A percentile compares a stretch with the other conserved stretches of the same genome.
Evolutionary conservation across 495 filamentous ascomycete species (phyloP).

Genomic region (Collariella sp.): DNA sequence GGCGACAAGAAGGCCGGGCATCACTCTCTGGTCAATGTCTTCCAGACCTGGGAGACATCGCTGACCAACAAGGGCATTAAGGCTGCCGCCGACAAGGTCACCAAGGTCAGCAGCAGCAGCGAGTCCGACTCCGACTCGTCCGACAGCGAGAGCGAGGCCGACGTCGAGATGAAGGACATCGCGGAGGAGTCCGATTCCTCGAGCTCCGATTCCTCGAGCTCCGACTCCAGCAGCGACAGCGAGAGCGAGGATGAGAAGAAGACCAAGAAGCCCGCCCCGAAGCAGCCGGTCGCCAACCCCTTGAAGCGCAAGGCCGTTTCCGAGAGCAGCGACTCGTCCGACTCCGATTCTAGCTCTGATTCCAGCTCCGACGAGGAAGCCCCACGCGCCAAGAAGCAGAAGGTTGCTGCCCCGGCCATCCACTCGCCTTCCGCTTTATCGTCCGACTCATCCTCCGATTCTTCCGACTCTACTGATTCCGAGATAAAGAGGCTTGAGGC

Average conservation of each 20-base stretch:
- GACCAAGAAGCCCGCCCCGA: constrained; percentile 26
- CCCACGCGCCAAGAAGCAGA: constrained; percentile 25
- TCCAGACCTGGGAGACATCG: constrained; percentile 41
- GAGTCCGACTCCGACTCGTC: constrained; percentile 57
- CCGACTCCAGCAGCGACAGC: constrained; percentile 50
- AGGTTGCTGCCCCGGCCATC: constrained; percentile 24
- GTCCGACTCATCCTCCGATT: constrained; percentile 20
- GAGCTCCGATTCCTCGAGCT: constrained; percentile 17
- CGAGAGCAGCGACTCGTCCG: constrained; percentile 25
- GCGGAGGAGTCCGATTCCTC: not conserved
- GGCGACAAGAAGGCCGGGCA: constrained; percentile 26
- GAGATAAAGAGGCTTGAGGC: too few relatives aligned
- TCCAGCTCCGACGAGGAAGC: constrained; percentile 24
- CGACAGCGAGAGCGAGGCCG: constrained; percentile 73
- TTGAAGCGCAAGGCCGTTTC: constrained; percentile 61
- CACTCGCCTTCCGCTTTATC: constrained; percentile 25
- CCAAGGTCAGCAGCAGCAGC: constrained; percentile 29
- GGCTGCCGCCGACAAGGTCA: constrained; percentile 28
- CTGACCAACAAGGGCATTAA: constrained; percentile 27
- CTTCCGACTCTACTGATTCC: constrained; percentile 27
- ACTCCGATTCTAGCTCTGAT: constrained; percentile 17
- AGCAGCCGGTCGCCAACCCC: constrained; percentile 25
- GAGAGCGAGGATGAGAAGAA: constrained; percentile 50
- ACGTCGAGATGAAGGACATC: constrained; percentile 32
- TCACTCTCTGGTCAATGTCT: constrained; percentile 35